Evolutionary conservation across 176 grass and related monocot genomes (phyloP).

Genomic region (Rhipidocladum racemiflorum): DNA sequence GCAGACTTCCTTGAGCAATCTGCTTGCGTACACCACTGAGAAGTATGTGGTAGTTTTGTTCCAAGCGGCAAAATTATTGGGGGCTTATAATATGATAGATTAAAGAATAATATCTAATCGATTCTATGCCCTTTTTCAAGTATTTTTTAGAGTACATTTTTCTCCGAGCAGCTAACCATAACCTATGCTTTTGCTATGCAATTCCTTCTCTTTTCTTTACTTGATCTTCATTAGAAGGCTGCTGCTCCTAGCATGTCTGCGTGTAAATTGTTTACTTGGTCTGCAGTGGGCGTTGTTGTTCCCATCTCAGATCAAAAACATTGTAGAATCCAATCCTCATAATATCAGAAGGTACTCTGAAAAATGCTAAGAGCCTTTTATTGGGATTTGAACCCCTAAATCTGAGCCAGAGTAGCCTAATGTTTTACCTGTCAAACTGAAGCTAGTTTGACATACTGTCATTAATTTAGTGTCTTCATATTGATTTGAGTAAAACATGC

Average conservation of each 20-base stretch:
- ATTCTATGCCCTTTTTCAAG: not conserved
- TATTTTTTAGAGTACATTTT: slow-evolving; percentile 6
- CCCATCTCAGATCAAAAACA: not conserved
- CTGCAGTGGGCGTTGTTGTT: not conserved
- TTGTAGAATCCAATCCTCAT: not conserved
- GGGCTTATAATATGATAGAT: not conserved
- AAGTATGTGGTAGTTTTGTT: not conserved
- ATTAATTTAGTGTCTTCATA: not conserved
- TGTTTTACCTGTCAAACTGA: not conserved
- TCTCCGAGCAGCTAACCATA: not conserved
- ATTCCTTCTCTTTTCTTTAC: not conserved
- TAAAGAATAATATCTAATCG: not conserved
- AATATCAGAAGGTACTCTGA: not conserved
- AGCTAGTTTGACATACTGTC: not conserved
- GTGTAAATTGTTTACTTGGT: not conserved
- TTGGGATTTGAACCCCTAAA: not conserved
- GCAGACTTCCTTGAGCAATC: not conserved
- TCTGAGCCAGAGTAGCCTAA: not conserved
- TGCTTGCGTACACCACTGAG: not conserved
- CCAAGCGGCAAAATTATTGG: not conserved
- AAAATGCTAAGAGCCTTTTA: not conserved
- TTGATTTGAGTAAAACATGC: not conserved
- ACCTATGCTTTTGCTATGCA: not conserved
- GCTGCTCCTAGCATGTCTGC: not conserved
- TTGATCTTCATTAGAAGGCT: not conserved